phyloP scores from a whole-genome alignment of 352 stramenopile genomes.

The Phytophthora kernoviae region DNA sequence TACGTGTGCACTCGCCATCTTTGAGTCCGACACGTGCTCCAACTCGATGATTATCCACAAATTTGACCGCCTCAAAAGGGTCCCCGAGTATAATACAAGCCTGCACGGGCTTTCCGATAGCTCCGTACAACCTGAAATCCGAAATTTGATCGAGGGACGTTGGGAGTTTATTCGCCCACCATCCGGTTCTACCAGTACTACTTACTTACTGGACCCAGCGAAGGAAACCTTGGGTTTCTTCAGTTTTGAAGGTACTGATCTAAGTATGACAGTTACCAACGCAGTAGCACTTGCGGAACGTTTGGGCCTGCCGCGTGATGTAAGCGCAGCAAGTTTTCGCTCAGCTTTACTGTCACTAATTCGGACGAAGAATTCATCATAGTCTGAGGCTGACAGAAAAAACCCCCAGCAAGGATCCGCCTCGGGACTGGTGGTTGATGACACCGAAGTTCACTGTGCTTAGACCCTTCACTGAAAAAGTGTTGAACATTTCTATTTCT shows the following conservation, averaged over 20 bases:
- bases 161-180: neutral
- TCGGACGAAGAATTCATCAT: slow-evolving; percentile 1
- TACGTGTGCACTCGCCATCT: neutral
- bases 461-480: neutral
- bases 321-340: neutral
- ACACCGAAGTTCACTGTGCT: neutral
- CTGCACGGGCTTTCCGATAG: neutral
- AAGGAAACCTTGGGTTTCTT: neutral
- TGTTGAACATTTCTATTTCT: slow-evolving; percentile 4
- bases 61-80: neutral
- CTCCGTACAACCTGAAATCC: neutral
- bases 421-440: slow-evolving; percentile 3
- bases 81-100: neutral
- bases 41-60: slow-evolving; percentile 2
- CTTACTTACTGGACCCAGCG: neutral
- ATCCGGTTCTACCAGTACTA: neutral
- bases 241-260: neutral
- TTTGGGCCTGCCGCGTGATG: neutral
- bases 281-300: slow-evolving; percentile 2
- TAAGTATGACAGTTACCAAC: neutral
- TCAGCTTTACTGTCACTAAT: neutral
- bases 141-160: neutral
- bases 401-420: neutral
- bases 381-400: too few species aligned
- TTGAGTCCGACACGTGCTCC: neutral